Conservation (phyloP, 768 basidiomycete genomes). For the Auricularia auricula-judae region DNA sequence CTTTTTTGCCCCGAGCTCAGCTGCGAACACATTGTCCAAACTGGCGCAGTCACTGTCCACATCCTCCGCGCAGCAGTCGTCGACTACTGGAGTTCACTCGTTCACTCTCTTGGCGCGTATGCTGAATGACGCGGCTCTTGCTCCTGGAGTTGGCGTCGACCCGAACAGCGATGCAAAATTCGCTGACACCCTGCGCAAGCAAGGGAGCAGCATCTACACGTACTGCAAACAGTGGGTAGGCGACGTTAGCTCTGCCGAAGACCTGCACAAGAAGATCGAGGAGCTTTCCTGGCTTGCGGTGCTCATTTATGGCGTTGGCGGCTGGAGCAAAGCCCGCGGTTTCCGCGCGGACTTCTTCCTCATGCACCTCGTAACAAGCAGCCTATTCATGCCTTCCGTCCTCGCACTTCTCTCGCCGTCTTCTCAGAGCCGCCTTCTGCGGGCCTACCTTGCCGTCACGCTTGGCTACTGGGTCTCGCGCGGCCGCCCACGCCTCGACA, state of each 20-base stretch:
- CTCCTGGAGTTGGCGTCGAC: background rate
- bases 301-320: constrained; percentile 47
- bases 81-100: constrained; percentile 25
- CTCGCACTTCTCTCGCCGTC: constrained; percentile 23
- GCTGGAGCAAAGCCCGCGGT: constrained; percentile 28
- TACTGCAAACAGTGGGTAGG: constrained; percentile 9
- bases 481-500: constrained; percentile 39
- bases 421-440: constrained; percentile 44
- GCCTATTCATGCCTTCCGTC: constrained; percentile 47
- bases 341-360: constrained; percentile 52
- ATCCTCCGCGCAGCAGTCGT: background rate
- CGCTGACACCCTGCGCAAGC: constrained; percentile 6
- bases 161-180: constrained; percentile 3
- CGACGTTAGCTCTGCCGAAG: constrained; percentile 9
- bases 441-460: constrained; percentile 40
- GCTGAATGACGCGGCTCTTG: constrained; percentile 30
- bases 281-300: constrained; percentile 48
- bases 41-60: background rate
- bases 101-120: constrained; percentile 46
- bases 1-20: constrained; percentile 10
- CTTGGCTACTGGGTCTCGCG: constrained; percentile 47
- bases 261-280: constrained; percentile 45
- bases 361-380: constrained; percentile 55
- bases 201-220: constrained; percentile 13
- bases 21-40: background rate